A percentile compares a stretch with the other conserved stretches of the same genome.
Evolutionary conservation across 768 basidiomycete species (phyloP).

Genomic region (Russula foetens): DNA sequence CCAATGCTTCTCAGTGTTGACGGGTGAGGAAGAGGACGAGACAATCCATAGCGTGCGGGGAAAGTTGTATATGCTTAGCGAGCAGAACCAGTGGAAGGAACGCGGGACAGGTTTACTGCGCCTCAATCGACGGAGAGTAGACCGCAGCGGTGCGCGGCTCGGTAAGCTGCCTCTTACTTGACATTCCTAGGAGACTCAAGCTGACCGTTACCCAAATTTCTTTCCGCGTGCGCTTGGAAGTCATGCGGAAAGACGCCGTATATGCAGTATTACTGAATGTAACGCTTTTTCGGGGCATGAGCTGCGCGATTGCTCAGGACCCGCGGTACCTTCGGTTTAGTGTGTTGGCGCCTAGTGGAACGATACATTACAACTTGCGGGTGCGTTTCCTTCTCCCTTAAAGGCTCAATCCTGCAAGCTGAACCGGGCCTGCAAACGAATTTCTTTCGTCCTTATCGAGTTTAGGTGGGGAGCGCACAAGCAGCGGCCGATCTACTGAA

Average conservation of each 20-base stretch:
- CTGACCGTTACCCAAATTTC: neutral
- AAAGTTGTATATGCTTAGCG: constrained; percentile 58
- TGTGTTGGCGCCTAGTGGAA: constrained; percentile 50
- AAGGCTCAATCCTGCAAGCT: neutral
- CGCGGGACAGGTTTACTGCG: constrained; percentile 64
- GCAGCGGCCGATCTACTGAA: constrained; percentile 15
- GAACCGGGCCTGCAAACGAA: neutral
- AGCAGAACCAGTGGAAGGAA: constrained; percentile 64
- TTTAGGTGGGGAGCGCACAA: constrained; percentile 16
- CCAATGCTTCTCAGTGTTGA: constrained; percentile 40
- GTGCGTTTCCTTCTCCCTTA: constrained; percentile 34
- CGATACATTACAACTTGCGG: constrained; percentile 69
- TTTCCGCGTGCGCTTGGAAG: constrained; percentile 31
- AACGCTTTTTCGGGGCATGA: constrained; percentile 73
- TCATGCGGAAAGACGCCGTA: constrained; percentile 84
- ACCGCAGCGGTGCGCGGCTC: constrained; percentile 62
- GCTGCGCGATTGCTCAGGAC: constrained; percentile 62
- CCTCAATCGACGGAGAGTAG: constrained; percentile 55
- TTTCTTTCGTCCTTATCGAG: neutral
- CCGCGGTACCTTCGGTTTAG: constrained; percentile 74
- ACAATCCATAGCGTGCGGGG: constrained; percentile 70
- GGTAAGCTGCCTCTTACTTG: constrained; percentile 32
- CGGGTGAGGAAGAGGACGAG: constrained; percentile 79
- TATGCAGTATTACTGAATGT: constrained; percentile 67
- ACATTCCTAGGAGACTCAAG: neutral